A percentile compares a stretch with the other conserved stretches of the same genome.
Conservation (phyloP, 225 moss, liverwort and hornwort genomes). For the Climacium dendroides region DNA sequence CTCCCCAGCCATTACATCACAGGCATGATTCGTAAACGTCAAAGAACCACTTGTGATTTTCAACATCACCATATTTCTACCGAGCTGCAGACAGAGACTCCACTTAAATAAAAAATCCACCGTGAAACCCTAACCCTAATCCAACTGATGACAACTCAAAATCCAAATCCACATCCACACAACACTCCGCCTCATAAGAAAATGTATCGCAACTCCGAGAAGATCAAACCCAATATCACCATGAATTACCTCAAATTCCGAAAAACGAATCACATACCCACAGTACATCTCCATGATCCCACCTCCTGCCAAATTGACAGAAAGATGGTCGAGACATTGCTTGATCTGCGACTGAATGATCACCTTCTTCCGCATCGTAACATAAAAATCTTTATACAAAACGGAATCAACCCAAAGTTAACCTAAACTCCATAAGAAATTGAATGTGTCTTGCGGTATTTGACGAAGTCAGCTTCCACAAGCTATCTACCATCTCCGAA, state of each 20-base stretch:
- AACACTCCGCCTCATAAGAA: background rate
- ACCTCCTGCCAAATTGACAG: background rate
- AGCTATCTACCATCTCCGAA: background rate
- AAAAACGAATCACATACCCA: background rate
- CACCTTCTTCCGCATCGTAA: background rate
- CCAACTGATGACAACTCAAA: background rate
- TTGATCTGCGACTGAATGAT: background rate
- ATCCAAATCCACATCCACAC: background rate
- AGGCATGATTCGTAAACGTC: background rate
- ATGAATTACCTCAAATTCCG: background rate
- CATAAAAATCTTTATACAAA: no score
- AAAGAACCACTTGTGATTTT: background rate
- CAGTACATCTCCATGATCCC: background rate
- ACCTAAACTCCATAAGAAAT: no score
- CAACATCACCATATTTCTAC: background rate
- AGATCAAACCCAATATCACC: background rate
- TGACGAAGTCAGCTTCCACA: no score
- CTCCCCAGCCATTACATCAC: background rate
- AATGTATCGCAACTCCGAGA: background rate
- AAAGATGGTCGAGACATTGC: background rate
- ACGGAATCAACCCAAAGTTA: background rate
- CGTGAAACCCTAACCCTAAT: background rate
- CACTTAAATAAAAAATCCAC: background rate
- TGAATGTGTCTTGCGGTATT: no score
- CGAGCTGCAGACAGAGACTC: background rate